phyloP scores from a whole-genome alignment of 202 grass and related monocot genomes.

The Eragrostis tef region DNA sequence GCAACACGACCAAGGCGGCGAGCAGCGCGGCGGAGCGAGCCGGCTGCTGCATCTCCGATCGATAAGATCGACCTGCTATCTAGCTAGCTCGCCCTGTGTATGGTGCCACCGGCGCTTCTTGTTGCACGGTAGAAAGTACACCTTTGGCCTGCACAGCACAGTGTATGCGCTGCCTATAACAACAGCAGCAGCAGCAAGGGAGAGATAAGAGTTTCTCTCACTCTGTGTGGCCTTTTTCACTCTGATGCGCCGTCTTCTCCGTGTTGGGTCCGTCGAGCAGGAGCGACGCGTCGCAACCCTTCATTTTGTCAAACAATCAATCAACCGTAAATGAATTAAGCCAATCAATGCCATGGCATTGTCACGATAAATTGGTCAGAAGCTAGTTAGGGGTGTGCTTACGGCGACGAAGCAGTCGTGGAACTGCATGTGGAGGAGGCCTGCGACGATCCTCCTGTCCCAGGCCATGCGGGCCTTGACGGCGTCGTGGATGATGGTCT shows the following conservation, averaged over 20 bases:
- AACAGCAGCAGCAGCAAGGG: no score
- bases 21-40: conserved; percentile 30
- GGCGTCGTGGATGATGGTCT: conserved; percentile 57
- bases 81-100: neutral
- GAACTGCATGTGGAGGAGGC: conserved; percentile 71
- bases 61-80: neutral
- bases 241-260: conserved; percentile 94
- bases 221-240: no score
- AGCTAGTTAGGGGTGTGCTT: no score
- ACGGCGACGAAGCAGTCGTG: conserved; percentile 71
- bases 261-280: conserved; percentile 56
- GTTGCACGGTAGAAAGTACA: neutral
- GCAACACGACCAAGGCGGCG: conserved; percentile 28
- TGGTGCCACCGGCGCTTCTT: neutral
- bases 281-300: conserved; percentile 85
- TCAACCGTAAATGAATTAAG: no score
- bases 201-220: neutral
- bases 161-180: neutral
- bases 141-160: neutral
- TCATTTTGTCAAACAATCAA: neutral
- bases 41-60: conserved; percentile 40
- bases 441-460: conserved; percentile 64
- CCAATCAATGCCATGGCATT: neutral
- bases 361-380: no score
- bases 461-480: conserved; percentile 51